Percentiles rank a stretch among this genome's conserved stretches.
Evolutionary conservation across 2,329 filamentous ascomycete species (phyloP).

Genomic region (Lachnellula arida): DNA sequence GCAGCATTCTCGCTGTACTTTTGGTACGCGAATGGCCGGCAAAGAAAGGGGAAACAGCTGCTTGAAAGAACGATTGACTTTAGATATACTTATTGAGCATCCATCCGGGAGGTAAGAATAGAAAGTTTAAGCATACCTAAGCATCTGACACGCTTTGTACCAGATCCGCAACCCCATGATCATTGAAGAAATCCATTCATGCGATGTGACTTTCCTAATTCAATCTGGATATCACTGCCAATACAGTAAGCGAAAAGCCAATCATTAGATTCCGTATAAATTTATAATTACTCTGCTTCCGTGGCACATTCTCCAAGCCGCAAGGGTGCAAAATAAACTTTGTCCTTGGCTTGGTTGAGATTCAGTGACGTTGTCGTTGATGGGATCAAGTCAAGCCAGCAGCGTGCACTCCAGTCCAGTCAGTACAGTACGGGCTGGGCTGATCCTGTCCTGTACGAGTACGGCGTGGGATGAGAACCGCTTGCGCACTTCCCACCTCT

Average conservation of each 20-base stretch:
- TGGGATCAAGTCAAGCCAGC: background rate
- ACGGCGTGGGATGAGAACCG: background rate
- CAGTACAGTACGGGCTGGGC: background rate
- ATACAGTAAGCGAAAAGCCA: no score
- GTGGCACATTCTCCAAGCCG: background rate
- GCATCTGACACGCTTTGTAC: slow-evolving; percentile 13
- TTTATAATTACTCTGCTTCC: background rate
- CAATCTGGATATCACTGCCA: background rate
- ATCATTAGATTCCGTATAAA: background rate
- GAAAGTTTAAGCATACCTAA: background rate
- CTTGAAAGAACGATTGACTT: slow-evolving; percentile 40
- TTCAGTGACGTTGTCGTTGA: background rate
- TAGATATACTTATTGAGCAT: slow-evolving; percentile 28
- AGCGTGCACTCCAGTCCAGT: no score
- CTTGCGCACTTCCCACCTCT: background rate
- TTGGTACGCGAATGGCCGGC: slow-evolving; percentile 44
- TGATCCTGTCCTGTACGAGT: background rate
- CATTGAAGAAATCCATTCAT: background rate
- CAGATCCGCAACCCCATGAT: slow-evolving; percentile 4
- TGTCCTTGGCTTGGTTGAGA: background rate
- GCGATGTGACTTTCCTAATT: background rate
- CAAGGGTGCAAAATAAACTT: background rate
- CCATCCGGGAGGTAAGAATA: background rate
- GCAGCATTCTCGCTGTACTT: slow-evolving; percentile 49
- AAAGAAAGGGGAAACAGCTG: slow-evolving; percentile 41